Evolutionary conservation across 2,329 filamentous ascomycete genomes (phyloP).

Genomic region (Eurotiales sp.): DNA sequence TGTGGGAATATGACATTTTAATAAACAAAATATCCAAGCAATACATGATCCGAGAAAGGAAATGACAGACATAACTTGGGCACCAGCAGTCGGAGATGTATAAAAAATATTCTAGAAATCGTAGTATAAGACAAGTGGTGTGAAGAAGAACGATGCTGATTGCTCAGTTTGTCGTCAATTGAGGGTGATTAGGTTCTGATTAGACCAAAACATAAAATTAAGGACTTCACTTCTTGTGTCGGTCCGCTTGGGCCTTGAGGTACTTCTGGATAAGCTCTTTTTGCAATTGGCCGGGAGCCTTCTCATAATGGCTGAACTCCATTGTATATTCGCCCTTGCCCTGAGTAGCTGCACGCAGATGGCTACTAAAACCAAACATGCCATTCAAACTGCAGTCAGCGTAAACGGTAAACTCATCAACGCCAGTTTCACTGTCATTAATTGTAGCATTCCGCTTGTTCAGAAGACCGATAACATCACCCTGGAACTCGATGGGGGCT

Average conservation of each 20-base stretch:
- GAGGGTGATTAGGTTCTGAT: neutral
- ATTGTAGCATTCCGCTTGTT: slow-evolving; percentile 97
- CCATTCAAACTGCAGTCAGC: slow-evolving; percentile 91
- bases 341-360: slow-evolving; percentile 88
- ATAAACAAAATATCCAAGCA: neutral
- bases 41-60: neutral
- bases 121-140: slow-evolving; percentile 7
- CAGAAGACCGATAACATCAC: slow-evolving; percentile 86
- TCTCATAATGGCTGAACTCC: slow-evolving; percentile 96
- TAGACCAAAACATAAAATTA: neutral
- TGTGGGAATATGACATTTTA: neutral
- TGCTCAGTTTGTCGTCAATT: neutral
- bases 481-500: slow-evolving; percentile 95
- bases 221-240: slow-evolving; percentile 54
- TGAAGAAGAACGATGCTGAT: slow-evolving; percentile 3
- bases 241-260: slow-evolving; percentile 63
- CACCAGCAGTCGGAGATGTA: slow-evolving; percentile 1
- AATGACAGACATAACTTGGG: neutral
- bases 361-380: slow-evolving; percentile 96
- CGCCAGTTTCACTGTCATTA: slow-evolving; percentile 88
- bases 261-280: slow-evolving; percentile 67
- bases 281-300: slow-evolving; percentile 85
- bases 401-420: slow-evolving; percentile 87
- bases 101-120: slow-evolving; percentile 6
- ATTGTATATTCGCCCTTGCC: slow-evolving; percentile 98